Base-by-base conservation (phyloP, 768 basidiomycete species). In the Asterophora lycoperdoides region DNA sequence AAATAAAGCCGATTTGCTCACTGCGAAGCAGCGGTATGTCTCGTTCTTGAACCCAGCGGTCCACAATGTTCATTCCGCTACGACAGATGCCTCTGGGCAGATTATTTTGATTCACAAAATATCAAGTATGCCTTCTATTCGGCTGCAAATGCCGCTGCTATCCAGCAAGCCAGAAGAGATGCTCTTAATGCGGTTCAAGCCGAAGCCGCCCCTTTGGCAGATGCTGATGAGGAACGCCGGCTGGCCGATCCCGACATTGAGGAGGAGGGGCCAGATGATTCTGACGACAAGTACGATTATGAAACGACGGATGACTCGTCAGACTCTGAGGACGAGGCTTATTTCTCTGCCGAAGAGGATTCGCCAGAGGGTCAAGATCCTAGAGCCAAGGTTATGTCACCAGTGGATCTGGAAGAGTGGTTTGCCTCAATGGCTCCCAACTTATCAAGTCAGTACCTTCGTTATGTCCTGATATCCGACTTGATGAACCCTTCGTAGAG, bases 1-100 rank as follows among this genome's bases (percentile, higher is more conserved):
- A 64, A 99, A 99, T 67, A 99, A 99, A 65, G 82, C 94, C 9
- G 96, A 99, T 74, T 69, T 99, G 44, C 67, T 99, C 56, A 95
- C 91, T 13, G 72, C 76, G 3, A 75, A 83, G 41, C 96, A 99
- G 70, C 80, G 95, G 93, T 91, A 55, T 51, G 54, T 52, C 34
- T 7, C 32, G 20, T 23, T 18, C 46, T 48, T 17, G 7, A 26
- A 36, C 5, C n/a, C 19, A 18, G 15, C 13, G 6, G 20, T 52
- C 14, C 3, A 17, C 17, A 41, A 14, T 28, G 8, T 33, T 44
- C 10, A 49, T 53, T 34, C 18, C 46, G 40, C 33, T 19, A 40
- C 19, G 11, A 29, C 48, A 97, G 95, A 55, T 73, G 74, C 35
- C 70, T 75, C 54, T 99, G 96, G 96, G 95, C 94, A 19, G 87